phyloP scores from a whole-genome alignment of 2,329 filamentous ascomycete species.

The Cladosporium colombiae region DNA sequence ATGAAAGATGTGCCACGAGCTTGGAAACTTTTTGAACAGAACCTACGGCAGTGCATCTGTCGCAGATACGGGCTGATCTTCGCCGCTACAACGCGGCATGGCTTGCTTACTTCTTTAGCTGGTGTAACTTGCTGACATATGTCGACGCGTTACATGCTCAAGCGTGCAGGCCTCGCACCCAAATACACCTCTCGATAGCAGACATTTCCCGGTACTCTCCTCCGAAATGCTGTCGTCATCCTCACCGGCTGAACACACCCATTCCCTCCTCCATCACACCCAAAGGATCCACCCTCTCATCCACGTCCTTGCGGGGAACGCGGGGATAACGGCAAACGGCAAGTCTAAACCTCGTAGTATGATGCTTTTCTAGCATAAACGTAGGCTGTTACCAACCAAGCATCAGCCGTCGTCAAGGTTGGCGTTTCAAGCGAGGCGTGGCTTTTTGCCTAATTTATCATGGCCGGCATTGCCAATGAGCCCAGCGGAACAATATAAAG shows the following conservation, averaged over 20 bases:
- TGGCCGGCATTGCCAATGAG: background rate
- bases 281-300: background rate
- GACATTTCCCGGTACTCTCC: background rate
- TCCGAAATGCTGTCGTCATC: background rate
- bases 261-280: background rate
- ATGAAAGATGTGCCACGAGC: too few relatives aligned
- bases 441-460: conserved; percentile 18
- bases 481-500: background rate
- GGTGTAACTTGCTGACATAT: background rate
- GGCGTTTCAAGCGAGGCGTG: background rate
- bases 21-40: too few relatives aligned
- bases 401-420: background rate
- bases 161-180: background rate
- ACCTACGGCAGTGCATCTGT: background rate
- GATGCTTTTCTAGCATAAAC: conserved; percentile 12
- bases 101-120: background rate
- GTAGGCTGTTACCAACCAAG: background rate
- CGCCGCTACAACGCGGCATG: background rate
- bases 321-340: conserved; percentile 17
- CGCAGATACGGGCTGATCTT: background rate
- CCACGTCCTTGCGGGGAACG: conserved; percentile 1
- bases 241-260: background rate
- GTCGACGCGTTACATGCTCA: background rate
- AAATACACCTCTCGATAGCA: background rate
- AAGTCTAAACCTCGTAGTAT: background rate